Conservation (phyloP, 495 filamentous ascomycete species). For the Talaromyces thailandensis region DNA sequence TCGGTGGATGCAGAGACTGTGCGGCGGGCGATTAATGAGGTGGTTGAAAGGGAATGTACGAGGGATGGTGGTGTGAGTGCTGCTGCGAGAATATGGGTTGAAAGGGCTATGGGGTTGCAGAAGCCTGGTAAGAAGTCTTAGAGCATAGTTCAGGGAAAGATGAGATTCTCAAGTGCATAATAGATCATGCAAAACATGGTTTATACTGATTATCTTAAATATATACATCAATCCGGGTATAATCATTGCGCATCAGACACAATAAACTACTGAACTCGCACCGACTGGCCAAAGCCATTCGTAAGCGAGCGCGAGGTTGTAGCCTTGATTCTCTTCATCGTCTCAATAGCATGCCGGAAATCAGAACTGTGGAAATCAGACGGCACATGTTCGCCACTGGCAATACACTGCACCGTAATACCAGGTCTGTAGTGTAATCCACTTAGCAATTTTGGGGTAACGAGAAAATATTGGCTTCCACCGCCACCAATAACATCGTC, state of each 20-base stretch:
- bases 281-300: background rate
- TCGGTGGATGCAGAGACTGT: background rate
- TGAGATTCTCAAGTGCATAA: background rate
- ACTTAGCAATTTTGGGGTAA: conserved; percentile 92
- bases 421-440: conserved; percentile 76
- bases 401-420: conserved; percentile 92
- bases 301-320: background rate
- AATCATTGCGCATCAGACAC: background rate
- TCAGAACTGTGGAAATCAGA: conserved; percentile 28
- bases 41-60: conserved; percentile 33
- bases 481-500: conserved; percentile 22
- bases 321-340: conserved; percentile 19
- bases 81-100: conserved; percentile 35
- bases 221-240: background rate
- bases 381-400: conserved; percentile 86
- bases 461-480: conserved; percentile 76
- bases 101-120: conserved; percentile 30
- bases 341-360: conserved; percentile 23
- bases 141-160: background rate
- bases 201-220: background rate
- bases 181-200: background rate
- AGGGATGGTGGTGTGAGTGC: conserved; percentile 25
- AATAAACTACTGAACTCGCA: background rate
- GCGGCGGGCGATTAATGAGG: conserved; percentile 14
- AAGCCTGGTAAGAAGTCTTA: conserved; percentile 1